A percentile compares a stretch with the other conserved stretches of the same genome.
These are phyloP conservation scores for Mortierella sp. DNA, from an alignment of 371 early-diverging fungal species.

Conservation along the genomic window DNA sequence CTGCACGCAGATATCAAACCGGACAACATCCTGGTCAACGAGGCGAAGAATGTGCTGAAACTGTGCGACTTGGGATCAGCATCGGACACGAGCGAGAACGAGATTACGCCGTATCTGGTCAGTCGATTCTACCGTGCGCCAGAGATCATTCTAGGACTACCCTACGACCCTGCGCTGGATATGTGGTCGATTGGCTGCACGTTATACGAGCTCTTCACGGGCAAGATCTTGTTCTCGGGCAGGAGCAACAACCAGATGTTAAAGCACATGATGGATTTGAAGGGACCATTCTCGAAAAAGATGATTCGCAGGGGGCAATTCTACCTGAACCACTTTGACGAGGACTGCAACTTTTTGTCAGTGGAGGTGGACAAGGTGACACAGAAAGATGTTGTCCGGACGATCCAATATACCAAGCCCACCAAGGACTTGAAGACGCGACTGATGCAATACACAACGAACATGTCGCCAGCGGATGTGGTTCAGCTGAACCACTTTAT, in stretches of 20 bases:
- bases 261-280: constrained; percentile 90
- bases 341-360: constrained; percentile 72
- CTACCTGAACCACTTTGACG: constrained; percentile 86
- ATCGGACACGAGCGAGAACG: constrained; percentile 84
- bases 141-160: constrained; percentile 95
- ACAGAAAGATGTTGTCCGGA: constrained; percentile 77
- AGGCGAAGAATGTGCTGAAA: constrained; percentile 82
- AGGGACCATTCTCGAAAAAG: constrained; percentile 88
- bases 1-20: constrained; percentile 99
- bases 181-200: constrained; percentile 99
- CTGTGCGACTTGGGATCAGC: constrained; percentile 96
- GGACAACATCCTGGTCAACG: constrained; percentile 94
- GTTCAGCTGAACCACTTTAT: constrained; percentile 65
- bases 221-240: constrained; percentile 94
- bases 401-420: constrained; percentile 73
- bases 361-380: constrained; percentile 77
- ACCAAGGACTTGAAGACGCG: constrained; percentile 76
- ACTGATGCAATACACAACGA: constrained; percentile 63
- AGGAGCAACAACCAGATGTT: constrained; percentile 97
- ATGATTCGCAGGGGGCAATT: constrained; percentile 87
- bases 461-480: constrained; percentile 57
- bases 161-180: constrained; percentile 90
- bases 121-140: constrained; percentile 99
- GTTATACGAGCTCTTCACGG: constrained; percentile 96
- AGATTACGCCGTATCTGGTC: constrained; percentile 95